Percentiles rank a stretch among this genome's conserved stretches.
Conservation (phyloP, 495 filamentous ascomycete genomes). For the Neurospora tetrasperma region DNA sequence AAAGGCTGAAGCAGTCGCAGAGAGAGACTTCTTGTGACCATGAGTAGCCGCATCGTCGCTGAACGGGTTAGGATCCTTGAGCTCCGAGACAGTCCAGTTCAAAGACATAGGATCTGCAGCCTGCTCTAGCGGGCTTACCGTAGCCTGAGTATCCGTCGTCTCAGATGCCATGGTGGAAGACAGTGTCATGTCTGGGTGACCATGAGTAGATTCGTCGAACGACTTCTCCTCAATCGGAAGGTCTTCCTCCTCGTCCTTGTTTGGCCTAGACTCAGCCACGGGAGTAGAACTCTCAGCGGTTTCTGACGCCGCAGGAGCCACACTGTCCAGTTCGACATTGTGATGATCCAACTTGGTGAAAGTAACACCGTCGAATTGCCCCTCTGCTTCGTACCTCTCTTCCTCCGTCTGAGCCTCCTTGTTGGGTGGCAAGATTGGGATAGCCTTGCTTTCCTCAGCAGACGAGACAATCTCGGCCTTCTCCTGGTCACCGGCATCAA, state of each 20-base stretch:
- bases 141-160: conserved; percentile 38
- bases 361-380: conserved; percentile 44
- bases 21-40: conserved; percentile 49
- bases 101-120: conserved; percentile 29
- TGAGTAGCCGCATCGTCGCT: conserved; percentile 28
- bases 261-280: conserved; percentile 9
- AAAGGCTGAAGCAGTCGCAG: conserved; percentile 58
- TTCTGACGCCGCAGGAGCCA: conserved; percentile 59
- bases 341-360: conserved; percentile 65
- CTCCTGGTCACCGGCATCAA: conserved; percentile 59
- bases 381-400: conserved; percentile 36
- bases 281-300: conserved; percentile 23
- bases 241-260: conserved; percentile 18
- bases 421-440: conserved; percentile 69
- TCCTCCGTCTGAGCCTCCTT: conserved; percentile 21
- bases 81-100: conserved; percentile 36
- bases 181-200: conserved; percentile 30
- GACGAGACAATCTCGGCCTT: conserved; percentile 48
- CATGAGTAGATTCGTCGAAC: conserved; percentile 36
- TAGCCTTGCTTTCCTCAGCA: conserved; percentile 62
- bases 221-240: conserved; percentile 23
- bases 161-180: conserved; percentile 37
- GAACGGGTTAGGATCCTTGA: conserved; percentile 32
- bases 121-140: conserved; percentile 34
- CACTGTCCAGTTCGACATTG: conserved; percentile 48